Evolutionary conservation across 2,329 filamentous ascomycete species (phyloP).

Genomic region (Talaromyces sp.): DNA sequence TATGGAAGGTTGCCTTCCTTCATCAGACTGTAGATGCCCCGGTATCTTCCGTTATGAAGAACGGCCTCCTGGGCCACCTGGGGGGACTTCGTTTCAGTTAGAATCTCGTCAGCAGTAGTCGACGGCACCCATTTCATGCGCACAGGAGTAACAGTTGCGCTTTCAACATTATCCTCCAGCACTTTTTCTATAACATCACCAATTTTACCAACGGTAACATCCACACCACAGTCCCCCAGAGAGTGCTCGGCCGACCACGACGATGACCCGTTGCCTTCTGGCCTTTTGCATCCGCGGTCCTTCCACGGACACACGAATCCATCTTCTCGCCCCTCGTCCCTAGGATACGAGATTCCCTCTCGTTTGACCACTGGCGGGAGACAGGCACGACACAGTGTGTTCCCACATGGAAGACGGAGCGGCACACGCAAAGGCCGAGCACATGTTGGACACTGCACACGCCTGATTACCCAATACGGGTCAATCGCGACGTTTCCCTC

Average conservation of each 20-base stretch:
- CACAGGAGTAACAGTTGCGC: neutral
- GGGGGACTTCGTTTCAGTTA: slow-evolving; percentile 1
- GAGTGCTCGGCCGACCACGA: slow-evolving; percentile 67
- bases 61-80: slow-evolving; percentile 21
- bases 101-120: neutral
- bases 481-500: neutral
- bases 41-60: slow-evolving; percentile 54
- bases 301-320: slow-evolving; percentile 67
- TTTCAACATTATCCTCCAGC: neutral
- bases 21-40: slow-evolving; percentile 63
- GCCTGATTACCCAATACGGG: slow-evolving; percentile 56
- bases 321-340: slow-evolving; percentile 57
- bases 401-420: slow-evolving; percentile 74
- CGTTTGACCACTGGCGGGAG: slow-evolving; percentile 62
- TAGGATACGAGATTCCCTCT: slow-evolving; percentile 71
- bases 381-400: slow-evolving; percentile 69
- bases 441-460: slow-evolving; percentile 74
- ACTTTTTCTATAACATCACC: slow-evolving; percentile 51
- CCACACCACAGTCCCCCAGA: slow-evolving; percentile 66
- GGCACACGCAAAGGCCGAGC: slow-evolving; percentile 63
- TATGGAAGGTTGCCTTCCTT: slow-evolving; percentile 55
- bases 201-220: slow-evolving; percentile 72
- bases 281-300: slow-evolving; percentile 8
- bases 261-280: neutral
- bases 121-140: slow-evolving; percentile 1